These are phyloP conservation scores for Nannochloropsis oceanica DNA, from an alignment of 108 stramenopile genomes.

Conservation along the genomic window DNA sequence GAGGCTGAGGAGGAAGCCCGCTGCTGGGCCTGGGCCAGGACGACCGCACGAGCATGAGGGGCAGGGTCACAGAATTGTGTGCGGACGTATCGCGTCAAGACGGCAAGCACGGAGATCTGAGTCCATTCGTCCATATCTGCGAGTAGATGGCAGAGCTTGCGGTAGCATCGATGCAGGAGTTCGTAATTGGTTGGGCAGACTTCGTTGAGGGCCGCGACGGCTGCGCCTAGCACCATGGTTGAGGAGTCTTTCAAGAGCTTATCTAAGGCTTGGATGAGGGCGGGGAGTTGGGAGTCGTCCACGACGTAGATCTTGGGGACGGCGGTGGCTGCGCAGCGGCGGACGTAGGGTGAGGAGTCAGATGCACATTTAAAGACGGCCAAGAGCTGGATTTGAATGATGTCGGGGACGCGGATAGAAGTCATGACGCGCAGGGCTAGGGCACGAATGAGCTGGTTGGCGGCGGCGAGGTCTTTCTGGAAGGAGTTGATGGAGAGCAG, in stretches of 20 bases:
- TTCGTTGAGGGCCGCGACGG: conserved; percentile 75
- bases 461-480: conserved; percentile 83
- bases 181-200: conserved; percentile 68
- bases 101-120: conserved; percentile 68
- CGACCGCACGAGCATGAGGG: neutral
- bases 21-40: neutral
- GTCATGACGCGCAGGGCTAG: conserved; percentile 88
- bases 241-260: conserved; percentile 50
- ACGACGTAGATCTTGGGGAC: conserved; percentile 58
- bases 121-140: conserved; percentile 99
- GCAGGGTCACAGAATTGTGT: conserved; percentile 53
- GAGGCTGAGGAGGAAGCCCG: neutral
- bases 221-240: conserved; percentile 86
- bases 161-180: conserved; percentile 71
- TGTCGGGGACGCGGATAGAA: conserved; percentile 83
- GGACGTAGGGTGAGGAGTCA: conserved; percentile 86
- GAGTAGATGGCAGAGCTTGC: conserved; percentile 86
- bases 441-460: conserved; percentile 73
- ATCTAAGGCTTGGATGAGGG: conserved; percentile 35
- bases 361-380: conserved; percentile 76
- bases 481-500: conserved; percentile 88
- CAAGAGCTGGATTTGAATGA: conserved; percentile 88
- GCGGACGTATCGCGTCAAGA: conserved; percentile 72
- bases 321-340: conserved; percentile 92
- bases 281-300: conserved; percentile 30